These are phyloP conservation scores for Blastobotrys elegans DNA, from an alignment of 1,139 yeast genomes.

Conservation along the genomic window DNA sequence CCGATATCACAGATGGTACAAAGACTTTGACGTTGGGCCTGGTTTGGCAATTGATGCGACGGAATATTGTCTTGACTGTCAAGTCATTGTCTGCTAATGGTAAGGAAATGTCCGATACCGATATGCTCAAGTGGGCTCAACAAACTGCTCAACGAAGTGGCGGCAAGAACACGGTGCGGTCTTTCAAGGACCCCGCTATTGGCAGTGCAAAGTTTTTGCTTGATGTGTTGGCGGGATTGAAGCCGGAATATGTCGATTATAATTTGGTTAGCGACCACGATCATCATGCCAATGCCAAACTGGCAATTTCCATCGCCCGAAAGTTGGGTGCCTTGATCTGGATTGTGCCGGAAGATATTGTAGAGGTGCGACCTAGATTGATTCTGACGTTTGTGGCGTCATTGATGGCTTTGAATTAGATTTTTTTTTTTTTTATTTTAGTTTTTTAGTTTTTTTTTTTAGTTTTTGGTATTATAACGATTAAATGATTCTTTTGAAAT, in stretches of 20 bases:
- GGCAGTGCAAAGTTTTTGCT: constrained; percentile 75
- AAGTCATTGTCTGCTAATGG: constrained; percentile 68
- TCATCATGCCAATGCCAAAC: constrained; percentile 86
- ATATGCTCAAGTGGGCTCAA: constrained; percentile 93
- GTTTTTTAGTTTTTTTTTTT: no score
- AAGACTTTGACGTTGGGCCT: constrained; percentile 87
- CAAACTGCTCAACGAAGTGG: constrained; percentile 82
- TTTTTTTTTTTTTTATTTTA: neutral
- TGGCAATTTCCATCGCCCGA: constrained; percentile 97
- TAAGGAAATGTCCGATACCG: constrained; percentile 70
- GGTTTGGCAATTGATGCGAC: constrained; percentile 98
- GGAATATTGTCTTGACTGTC: constrained; percentile 83
- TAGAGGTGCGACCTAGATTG: constrained; percentile 90
- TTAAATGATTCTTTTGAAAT: no score
- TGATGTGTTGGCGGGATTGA: constrained; percentile 87
- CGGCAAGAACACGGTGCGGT: constrained; percentile 59
- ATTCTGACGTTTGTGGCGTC: constrained; percentile 93
- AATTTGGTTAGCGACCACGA: constrained; percentile 84
- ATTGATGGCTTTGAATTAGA: constrained; percentile 70
- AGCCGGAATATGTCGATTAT: constrained; percentile 97
- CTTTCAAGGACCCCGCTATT: constrained; percentile 76
- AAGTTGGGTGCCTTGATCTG: constrained; percentile 96
- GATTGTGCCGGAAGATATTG: constrained; percentile 99
- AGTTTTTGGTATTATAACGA: no score
- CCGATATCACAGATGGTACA: constrained; percentile 93